Evolutionary conservation across 176 grass and related monocot species (phyloP), one percentile per base, ranked within the genome.

Genomic region (Hordeum marinum): DNA sequence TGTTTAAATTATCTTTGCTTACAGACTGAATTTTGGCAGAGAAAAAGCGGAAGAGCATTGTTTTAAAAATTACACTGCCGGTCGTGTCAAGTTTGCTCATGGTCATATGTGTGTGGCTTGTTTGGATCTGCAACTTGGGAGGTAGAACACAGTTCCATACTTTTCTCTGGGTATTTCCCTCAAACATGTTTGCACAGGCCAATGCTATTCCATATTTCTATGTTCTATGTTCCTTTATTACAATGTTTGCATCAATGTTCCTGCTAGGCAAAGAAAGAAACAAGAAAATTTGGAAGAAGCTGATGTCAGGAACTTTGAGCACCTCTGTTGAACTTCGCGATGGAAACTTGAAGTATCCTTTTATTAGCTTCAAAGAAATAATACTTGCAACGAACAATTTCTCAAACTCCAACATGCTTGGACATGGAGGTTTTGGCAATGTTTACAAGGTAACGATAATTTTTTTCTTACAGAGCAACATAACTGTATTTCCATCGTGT

Each of bases 361-460:
- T 74, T n/a, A 42, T 83, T 4, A 58, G 18, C 26, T 83, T 83
- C 25, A 3, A 29, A 37, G 39, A 39, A 40, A 62, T 83, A 21
- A 2, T 11, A 18, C 8, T 27, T 41, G 82, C 82, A 48, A 84
- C 82, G 18, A 39, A 67, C 26, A 84, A 84, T 60, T 77, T 84
- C n/a, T 48, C 69, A 20, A 12, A 17, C 26, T 66, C 62, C 42
- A 52, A 76, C 73, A 66, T 62, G 39, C 82, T 84, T 45, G 82
- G 82, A 10, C 26, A 54, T 3, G 82, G 82, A 9, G 72, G 82
- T 50, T 84, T 84, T 13, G 82, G 82, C 23, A 42, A 72, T 7
- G 82, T 84, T 39, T 84, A 84, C 20, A 63, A 66, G 72, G 82
- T 84, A 84, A 66, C 4, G 1, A 8, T 18, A 57, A 35, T 10